Evolutionary conservation across 106 monocot species (phyloP), one percentile per base, ranked within the genome.

Genomic region (Platanthera guangdongensis): DNA sequence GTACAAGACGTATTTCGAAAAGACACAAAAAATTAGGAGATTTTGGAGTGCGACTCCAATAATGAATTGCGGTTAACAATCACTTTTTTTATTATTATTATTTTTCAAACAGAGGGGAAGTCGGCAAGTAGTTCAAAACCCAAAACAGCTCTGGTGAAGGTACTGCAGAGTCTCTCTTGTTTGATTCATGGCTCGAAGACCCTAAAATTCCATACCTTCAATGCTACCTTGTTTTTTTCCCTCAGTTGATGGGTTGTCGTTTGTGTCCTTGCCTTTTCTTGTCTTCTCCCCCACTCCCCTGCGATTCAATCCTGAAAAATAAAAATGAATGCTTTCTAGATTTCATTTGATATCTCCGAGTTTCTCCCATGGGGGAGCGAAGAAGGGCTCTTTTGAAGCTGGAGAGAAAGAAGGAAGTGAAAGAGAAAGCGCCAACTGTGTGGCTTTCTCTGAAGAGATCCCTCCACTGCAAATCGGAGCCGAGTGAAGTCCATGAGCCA

Each of bases 381-480:
- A 22, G 8, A 48, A 72, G 50, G 46, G 47, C 50, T 50, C 32
- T 39, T 48, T 25, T 52, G 67, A 76, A 48, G 48, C 45, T n/a
- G 18, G 21, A 47, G 16, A 65, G 74, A 80, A 69, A 64, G 72
- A 55, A 39, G 52, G 51, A 53, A 25, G 55, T 73, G 75, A 60
- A 74, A 72, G 79, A 83, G 72, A 78, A 76, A 80, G 82, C 80
- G 83, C 92, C 99, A 5, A 88, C 87, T 21, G 86, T 94, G 11
- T 99, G 99, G 99, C 79, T 92, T 70, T 72, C 94, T 47, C 81
- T 97, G 77, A 93, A 88, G 83, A 94, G 80, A 65, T 91, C 97
- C 45, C 99, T 99, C 28, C 88, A 94, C 49, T 94, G 94, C 85
- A 91, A 85, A 76, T 94, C 99, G 2, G 92, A 85, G 82, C 88